These are phyloP conservation scores for Penicillium oxalicum DNA, from an alignment of 2,329 filamentous ascomycete species.

Conservation along the genomic window DNA sequence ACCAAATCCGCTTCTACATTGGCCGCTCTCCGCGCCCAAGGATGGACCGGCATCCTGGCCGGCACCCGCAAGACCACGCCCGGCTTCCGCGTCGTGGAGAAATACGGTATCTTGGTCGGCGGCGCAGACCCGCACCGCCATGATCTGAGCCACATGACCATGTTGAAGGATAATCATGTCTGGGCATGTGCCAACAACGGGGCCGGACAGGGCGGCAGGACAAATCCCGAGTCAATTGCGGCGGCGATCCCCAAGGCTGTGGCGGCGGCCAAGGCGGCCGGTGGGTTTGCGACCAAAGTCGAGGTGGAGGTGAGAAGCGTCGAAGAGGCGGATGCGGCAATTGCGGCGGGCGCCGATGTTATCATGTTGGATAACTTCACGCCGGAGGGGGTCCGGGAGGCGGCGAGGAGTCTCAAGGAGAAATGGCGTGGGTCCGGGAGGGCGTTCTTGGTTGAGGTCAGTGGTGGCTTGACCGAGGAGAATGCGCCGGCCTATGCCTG, in stretches of 20 bases:
- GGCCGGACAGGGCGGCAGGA: slow-evolving; percentile 18
- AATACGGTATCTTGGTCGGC: slow-evolving; percentile 94
- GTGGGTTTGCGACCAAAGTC: slow-evolving; percentile 86
- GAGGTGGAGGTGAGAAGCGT: slow-evolving; percentile 93
- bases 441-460: slow-evolving; percentile 80
- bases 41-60: slow-evolving; percentile 78
- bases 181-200: slow-evolving; percentile 65
- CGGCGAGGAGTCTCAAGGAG: slow-evolving; percentile 69
- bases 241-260: slow-evolving; percentile 80
- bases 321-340: slow-evolving; percentile 83
- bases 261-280: slow-evolving; percentile 71
- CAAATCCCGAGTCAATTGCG: slow-evolving; percentile 25
- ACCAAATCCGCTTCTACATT: slow-evolving; percentile 52
- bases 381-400: slow-evolving; percentile 67
- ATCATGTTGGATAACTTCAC: slow-evolving; percentile 98
- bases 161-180: slow-evolving; percentile 99
- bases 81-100: slow-evolving; percentile 90
- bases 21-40: slow-evolving; percentile 50
- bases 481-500: slow-evolving; percentile 73
- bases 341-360: slow-evolving; percentile 83
- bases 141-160: slow-evolving; percentile 90
- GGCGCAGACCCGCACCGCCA: slow-evolving; percentile 88
- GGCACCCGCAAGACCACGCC: slow-evolving; percentile 96
- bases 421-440: slow-evolving; percentile 69
- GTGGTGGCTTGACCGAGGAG: slow-evolving; percentile 76